These are phyloP conservation scores for Pseudogymnoascus sp. DNA, from an alignment of 2,329 filamentous ascomycete genomes.

Conservation along the genomic window DNA sequence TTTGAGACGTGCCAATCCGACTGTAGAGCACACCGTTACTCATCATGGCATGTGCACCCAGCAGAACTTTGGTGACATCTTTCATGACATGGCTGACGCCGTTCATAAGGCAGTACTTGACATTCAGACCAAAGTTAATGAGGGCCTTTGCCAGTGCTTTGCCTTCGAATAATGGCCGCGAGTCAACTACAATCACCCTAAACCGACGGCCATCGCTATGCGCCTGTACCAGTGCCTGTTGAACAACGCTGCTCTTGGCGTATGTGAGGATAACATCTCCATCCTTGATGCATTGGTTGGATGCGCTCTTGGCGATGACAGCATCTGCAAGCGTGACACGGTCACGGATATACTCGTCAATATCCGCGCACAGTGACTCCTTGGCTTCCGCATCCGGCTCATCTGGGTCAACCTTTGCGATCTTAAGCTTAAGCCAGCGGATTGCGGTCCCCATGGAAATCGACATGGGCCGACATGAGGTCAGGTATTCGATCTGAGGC, in stretches of 20 bases:
- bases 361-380: constrained; percentile 64
- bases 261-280: constrained; percentile 82
- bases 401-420: constrained; percentile 83
- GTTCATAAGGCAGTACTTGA: constrained; percentile 75
- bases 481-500: constrained; percentile 90
- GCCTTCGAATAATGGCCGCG: constrained; percentile 61
- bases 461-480: constrained; percentile 87
- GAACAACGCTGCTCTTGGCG: constrained; percentile 76
- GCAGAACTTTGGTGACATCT: constrained; percentile 53
- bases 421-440: constrained; percentile 84
- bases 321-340: constrained; percentile 80
- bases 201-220: constrained; percentile 64
- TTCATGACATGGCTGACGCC: constrained; percentile 67
- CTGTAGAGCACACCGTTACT: constrained; percentile 89
- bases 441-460: constrained; percentile 97
- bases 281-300: constrained; percentile 60
- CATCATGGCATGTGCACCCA: constrained; percentile 91
- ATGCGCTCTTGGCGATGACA: constrained; percentile 71
- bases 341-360: constrained; percentile 85
- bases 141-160: constrained; percentile 64
- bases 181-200: constrained; percentile 77
- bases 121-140: constrained; percentile 57
- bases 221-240: constrained; percentile 70
- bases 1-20: constrained; percentile 74
- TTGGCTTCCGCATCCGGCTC: constrained; percentile 77